Base-by-base conservation (phyloP, 352 stramenopile genomes). In the Ophiocytium majus region DNA sequence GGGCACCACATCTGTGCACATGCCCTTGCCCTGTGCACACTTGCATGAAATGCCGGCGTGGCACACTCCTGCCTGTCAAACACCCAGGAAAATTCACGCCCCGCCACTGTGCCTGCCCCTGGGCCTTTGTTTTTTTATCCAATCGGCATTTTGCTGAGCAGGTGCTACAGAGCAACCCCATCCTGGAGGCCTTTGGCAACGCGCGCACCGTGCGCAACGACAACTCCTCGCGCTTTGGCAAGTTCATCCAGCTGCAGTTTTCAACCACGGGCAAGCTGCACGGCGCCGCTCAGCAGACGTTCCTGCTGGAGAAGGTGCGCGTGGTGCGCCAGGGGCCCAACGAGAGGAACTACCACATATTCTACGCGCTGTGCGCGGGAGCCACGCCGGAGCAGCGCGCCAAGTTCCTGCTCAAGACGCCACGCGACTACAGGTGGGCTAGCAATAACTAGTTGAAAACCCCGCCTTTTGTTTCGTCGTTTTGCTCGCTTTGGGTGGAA, bases 321-420 rank as follows among this genome's bases (percentile, higher is more conserved):
- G 95, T 99, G 34, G 93, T 98, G 0, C 92, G 93, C 33, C 97
- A 97, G 89, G 92, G 92, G 0, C 89, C 95, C 23, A 89, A 93
- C 0, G 97, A 99, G 91, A 91, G 97, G n/a, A 99, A 99, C 90
- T 99, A 98, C 92, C 97, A 99, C 90, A 96, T 99, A 50, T 99
- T 99, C 89, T 99, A 99, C 90, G 93, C 98, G 89, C 87, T 99
- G 19, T 96, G 93, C 83, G 92, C 94, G 0, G 95, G 93, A 43
- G 85, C 89, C 0, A 76, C 86, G 17, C 34, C 64, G 33, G 83
- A 89, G 76, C 63, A 86, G 76, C 63, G 75, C 34, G 74, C 5
- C n/a, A n/a, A n/a, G n/a, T n/a, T n/a, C n/a, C n/a, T n/a, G n/a
- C n/a, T n/a, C n/a, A n/a, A n/a, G n/a, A n/a, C n/a, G n/a, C n/a